phyloP scores from a whole-genome alignment of 768 basidiomycete genomes.

The Hemileccinum rubropunctum region DNA sequence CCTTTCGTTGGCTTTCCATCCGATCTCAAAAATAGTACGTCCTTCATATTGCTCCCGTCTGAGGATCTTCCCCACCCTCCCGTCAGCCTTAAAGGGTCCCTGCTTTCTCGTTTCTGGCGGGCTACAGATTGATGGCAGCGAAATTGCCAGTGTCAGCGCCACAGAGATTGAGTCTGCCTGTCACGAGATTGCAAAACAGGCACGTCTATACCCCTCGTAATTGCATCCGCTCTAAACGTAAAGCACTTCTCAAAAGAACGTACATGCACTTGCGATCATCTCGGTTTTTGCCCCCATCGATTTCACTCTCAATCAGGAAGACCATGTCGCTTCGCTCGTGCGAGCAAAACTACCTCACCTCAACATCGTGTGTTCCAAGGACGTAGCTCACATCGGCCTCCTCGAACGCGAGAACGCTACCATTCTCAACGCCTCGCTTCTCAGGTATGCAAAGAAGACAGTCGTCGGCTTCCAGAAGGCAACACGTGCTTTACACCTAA shows the following conservation, averaged over 20 bases:
- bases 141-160: constrained; percentile 43
- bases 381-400: constrained; percentile 57
- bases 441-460: constrained; percentile 55
- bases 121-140: constrained; percentile 45
- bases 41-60: constrained; percentile 3
- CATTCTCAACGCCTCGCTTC: constrained; percentile 64
- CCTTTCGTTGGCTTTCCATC: constrained; percentile 53
- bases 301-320: constrained; percentile 44
- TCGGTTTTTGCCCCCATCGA: constrained; percentile 52
- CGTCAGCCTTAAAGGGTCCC: constrained; percentile 28
- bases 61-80: not conserved
- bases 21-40: constrained; percentile 30
- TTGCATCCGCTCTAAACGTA: constrained; percentile 3
- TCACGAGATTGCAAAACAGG: constrained; percentile 33
- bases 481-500: constrained; percentile 43
- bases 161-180: constrained; percentile 46
- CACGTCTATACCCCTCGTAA: constrained; percentile 8
- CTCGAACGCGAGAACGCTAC: constrained; percentile 66
- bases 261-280: constrained; percentile 41
- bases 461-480: constrained; percentile 53
- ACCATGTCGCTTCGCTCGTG: constrained; percentile 42
- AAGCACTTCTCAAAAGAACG: constrained; percentile 10
- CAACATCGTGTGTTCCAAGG: constrained; percentile 52
- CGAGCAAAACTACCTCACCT: constrained; percentile 37
- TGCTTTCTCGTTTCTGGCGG: constrained; percentile 37